A percentile compares a stretch with the other conserved stretches of the same genome.
phyloP scores from a whole-genome alignment of 257 asterid genomes.

The Cruciata laevipes region DNA sequence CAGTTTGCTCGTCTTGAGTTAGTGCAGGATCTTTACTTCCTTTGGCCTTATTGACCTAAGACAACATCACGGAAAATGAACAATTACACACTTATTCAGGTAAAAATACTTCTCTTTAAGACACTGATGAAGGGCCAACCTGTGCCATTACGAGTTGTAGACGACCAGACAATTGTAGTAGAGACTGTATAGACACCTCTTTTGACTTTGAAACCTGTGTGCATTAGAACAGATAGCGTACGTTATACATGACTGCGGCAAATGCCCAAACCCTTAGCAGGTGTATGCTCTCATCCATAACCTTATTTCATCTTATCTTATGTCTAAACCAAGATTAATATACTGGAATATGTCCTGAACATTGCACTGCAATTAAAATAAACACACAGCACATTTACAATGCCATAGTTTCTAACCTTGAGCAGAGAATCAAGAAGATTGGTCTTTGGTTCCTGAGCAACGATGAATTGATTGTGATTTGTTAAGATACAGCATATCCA shows the following conservation, averaged over 20 bases:
- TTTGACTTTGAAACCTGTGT: conserved; percentile 59
- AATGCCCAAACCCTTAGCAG: background rate
- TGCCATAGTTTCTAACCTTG: conserved; percentile 47
- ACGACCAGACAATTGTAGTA: conserved; percentile 82
- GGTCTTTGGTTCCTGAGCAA: conserved; percentile 47
- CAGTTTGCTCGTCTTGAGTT: conserved; percentile 30
- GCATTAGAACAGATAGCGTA: conserved; percentile 4
- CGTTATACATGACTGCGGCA: background rate
- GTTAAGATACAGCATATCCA: conserved; percentile 73
- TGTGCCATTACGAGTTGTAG: conserved; percentile 82
- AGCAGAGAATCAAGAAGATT: conserved; percentile 59
- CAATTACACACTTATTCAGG: background rate
- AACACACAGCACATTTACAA: background rate
- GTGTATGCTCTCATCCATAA: background rate
- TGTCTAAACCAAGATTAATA: background rate
- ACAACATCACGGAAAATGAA: background rate
- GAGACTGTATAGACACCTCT: conserved; percentile 40
- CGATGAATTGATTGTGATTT: conserved; percentile 50
- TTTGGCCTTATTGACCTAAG: conserved; percentile 57
- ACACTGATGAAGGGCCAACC: conserved; percentile 33
- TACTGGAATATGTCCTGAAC: background rate
- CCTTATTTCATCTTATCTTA: background rate
- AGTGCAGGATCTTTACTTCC: conserved; percentile 20
- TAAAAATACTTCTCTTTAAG: background rate
- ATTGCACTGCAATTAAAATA: background rate